Evolutionary conservation across 345 rosid species (phyloP), one percentile per base, ranked within the genome.

Genomic region (Turritis glabra): DNA sequence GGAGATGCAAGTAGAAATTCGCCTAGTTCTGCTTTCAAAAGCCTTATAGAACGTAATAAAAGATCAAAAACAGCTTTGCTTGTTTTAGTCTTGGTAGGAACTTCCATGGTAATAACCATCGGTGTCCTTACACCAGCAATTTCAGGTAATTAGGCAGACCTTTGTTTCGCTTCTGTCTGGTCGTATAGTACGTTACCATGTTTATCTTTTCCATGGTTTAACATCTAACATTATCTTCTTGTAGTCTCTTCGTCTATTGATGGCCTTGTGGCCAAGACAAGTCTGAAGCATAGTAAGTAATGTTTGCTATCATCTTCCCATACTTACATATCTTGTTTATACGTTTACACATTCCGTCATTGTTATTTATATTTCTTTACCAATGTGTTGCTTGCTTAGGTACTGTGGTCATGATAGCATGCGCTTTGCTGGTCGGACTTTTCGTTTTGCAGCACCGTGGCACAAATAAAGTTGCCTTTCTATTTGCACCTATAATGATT

Each of bases 401-500:
- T 76, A 75, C 86, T 79, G 84, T 88, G 85, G 84, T 89, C 66
- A 59, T 80, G 81, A 76, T 89, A 77, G 87, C 92, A 46, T 82
- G 92, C 56, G 67, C 80, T 54, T 72, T 88, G 76, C 77, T 95
- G 84, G 86, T 90, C 75, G 90, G 97, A 60, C 94, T 90, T 69
- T 95, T 95, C 67, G 90, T 92, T 83, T 72, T 90, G 85, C 99
- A 92, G 83, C 88, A 95, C 79, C 85, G 80, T 35, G 97, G 99
- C 54, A 90, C 88, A 51, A 82, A 88, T 78, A 82, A 79, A 82
- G 87, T 85, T 62, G 89, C 90, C 52, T 87, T 88, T 77, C 30
- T 85, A 63, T 92, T 95, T 82, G 72, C 97, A 64, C 97, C 97
- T 8, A 80, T 95, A 27, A 79, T 87, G 80, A 85, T 89, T 74